phyloP scores from a whole-genome alignment of 1,284 basidiomycete genomes.

The Cryptococcus sp. region DNA sequence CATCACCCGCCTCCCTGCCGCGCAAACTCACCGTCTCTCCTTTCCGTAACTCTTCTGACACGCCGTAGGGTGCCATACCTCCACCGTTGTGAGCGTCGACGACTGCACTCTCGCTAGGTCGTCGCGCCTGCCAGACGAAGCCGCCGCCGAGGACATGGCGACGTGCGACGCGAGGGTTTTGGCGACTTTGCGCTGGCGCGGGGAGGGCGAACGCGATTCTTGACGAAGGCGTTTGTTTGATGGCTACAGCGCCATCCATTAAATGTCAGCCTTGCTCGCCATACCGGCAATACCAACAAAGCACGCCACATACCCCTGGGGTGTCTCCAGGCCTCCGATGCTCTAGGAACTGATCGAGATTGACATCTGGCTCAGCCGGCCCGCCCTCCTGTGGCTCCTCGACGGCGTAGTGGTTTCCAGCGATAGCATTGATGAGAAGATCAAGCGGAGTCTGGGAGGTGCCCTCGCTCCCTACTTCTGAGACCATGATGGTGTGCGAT shows the following conservation, averaged over 20 bases:
- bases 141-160: background rate
- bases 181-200: slow-evolving; percentile 11
- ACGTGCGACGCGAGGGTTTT: slow-evolving; percentile 10
- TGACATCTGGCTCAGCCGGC: background rate
- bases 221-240: background rate
- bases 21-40: slow-evolving; percentile 35
- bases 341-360: background rate
- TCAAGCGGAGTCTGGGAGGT: slow-evolving; percentile 31
- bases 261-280: too few species aligned
- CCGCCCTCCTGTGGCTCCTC: background rate
- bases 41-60: slow-evolving; percentile 47
- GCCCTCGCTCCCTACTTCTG: background rate
- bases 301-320: too few species aligned
- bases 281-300: too few species aligned
- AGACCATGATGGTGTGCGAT: slow-evolving; percentile 1
- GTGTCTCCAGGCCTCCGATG: background rate
- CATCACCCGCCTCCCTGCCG: background rate
- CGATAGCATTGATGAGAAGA: slow-evolving; percentile 45
- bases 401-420: background rate
- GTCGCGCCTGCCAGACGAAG: background rate
- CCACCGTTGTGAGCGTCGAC: slow-evolving; percentile 17
- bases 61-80: slow-evolving; percentile 44
- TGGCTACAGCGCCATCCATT: too few species aligned
- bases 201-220: slow-evolving; percentile 2
- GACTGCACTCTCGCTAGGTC: background rate